Percentiles rank a stretch among this genome's conserved stretches.
Conservation (phyloP, 495 filamentous ascomycete genomes). For the Lineolata rhizophorae region DNA sequence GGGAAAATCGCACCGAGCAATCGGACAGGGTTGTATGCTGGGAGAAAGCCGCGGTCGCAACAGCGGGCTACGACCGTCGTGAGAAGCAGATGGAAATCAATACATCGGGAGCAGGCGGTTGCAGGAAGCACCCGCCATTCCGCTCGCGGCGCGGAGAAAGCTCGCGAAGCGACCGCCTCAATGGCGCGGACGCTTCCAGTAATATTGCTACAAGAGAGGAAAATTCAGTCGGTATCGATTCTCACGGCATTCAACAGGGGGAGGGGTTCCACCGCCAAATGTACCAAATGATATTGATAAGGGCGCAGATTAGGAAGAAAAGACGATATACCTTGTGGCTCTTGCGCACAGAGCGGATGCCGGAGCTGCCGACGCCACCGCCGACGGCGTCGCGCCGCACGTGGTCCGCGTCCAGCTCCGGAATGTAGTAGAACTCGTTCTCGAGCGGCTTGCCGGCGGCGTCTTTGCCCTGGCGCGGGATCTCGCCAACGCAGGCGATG, state of each 20-base stretch:
- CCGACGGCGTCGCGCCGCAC: conserved; percentile 65
- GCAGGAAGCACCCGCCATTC: too few species aligned
- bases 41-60: too few species aligned
- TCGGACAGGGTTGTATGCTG: too few species aligned
- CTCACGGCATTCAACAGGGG: too few species aligned
- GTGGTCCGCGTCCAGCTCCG: conserved; percentile 67
- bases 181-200: conserved; percentile 19
- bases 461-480: conserved; percentile 81
- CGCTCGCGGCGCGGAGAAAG: too few species aligned
- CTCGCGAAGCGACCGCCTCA: too few species aligned
- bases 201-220: conserved; percentile 22
- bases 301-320: conserved; percentile 9
- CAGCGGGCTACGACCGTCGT: too few species aligned
- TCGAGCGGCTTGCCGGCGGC: conserved; percentile 85
- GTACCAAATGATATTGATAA: background rate
- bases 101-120: too few species aligned
- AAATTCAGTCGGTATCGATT: too few species aligned
- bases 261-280: too few species aligned
- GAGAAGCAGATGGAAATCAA: too few species aligned
- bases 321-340: conserved; percentile 62
- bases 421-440: conserved; percentile 94
- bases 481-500: conserved; percentile 63
- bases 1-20: too few species aligned
- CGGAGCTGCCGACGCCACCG: conserved; percentile 65
- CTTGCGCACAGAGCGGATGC: conserved; percentile 70